Percentiles rank a stretch among this genome's conserved stretches.
phyloP scores from a whole-genome alignment of 2,329 filamentous ascomycete species.

The Botrytis sinoallii region DNA sequence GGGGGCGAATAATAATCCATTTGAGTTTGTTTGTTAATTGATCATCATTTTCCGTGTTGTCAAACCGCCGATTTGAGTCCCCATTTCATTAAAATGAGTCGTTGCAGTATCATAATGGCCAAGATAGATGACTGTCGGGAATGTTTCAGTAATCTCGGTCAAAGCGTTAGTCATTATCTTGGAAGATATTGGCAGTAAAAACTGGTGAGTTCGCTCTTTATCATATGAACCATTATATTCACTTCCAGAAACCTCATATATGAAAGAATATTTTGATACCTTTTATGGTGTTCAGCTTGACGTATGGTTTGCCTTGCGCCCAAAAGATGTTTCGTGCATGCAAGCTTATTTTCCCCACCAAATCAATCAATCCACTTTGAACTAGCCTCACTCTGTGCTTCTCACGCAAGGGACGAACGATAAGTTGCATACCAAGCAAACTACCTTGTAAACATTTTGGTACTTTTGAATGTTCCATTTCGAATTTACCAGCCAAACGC shows the following conservation, averaged over 20 bases:
- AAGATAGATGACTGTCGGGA: neutral
- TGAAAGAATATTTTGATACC: neutral
- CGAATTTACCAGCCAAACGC: neutral
- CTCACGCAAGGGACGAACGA: neutral
- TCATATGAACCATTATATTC: neutral
- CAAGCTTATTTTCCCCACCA: neutral
- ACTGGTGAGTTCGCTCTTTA: neutral
- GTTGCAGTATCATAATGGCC: neutral
- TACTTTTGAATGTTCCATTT: neutral
- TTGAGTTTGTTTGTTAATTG: neutral
- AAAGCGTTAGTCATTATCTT: neutral
- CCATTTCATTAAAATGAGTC: neutral
- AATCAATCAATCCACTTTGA: neutral
- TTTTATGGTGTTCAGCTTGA: neutral
- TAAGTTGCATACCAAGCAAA: neutral
- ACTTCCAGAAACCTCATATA: neutral
- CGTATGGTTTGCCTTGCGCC: neutral
- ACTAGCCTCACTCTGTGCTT: neutral
- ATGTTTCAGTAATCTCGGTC: neutral
- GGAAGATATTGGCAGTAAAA: neutral
- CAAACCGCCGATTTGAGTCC: neutral
- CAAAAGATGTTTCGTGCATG: neutral
- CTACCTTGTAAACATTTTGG: neutral
- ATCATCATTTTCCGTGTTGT: neutral
- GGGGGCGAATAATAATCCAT: constrained; percentile 14